These are phyloP conservation scores for Corniculantispora saksenae DNA, from an alignment of 2,329 filamentous ascomycete genomes.

Conservation along the genomic window DNA sequence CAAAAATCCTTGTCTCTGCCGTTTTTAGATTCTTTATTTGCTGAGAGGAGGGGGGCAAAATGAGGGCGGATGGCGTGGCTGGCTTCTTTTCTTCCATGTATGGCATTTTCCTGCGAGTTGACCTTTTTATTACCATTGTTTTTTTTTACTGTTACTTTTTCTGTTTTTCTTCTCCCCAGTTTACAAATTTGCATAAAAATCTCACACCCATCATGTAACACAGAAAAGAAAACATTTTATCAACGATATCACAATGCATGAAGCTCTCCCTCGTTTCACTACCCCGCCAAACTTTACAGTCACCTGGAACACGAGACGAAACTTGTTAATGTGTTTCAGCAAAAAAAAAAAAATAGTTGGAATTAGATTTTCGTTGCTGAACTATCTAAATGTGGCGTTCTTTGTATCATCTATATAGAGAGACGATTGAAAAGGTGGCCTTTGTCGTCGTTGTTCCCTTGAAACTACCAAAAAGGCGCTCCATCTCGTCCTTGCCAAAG, in stretches of 20 bases:
- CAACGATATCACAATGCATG: no score
- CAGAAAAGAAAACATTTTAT: no score
- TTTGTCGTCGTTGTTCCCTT: slow-evolving; percentile 14
- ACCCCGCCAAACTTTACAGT: no score
- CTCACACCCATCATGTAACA: no score
- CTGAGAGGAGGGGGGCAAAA: not conserved
- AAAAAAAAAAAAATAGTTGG: no score
- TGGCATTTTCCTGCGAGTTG: slow-evolving; percentile 13
- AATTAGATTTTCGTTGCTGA: not conserved
- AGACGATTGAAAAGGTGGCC: not conserved
- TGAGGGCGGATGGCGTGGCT: not conserved
- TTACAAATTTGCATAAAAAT: no score
- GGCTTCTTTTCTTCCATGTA: slow-evolving; percentile 1
- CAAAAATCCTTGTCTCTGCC: not conserved
- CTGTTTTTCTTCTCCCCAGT: no score
- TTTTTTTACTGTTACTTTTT: not conserved
- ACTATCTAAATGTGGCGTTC: slow-evolving; percentile 4
- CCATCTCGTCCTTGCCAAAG: not conserved
- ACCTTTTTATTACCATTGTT: not conserved
- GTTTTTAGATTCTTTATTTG: not conserved
- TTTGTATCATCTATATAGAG: slow-evolving; percentile 15
- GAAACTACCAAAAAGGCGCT: slow-evolving; percentile 17
- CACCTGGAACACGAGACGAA: not conserved
- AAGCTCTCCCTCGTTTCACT: not conserved
- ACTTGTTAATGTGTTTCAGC: not conserved